Evolutionary conservation across 2,329 filamentous ascomycete species (phyloP), one percentile per base, ranked within the genome.

Genomic region (Peltaster fructicola): DNA sequence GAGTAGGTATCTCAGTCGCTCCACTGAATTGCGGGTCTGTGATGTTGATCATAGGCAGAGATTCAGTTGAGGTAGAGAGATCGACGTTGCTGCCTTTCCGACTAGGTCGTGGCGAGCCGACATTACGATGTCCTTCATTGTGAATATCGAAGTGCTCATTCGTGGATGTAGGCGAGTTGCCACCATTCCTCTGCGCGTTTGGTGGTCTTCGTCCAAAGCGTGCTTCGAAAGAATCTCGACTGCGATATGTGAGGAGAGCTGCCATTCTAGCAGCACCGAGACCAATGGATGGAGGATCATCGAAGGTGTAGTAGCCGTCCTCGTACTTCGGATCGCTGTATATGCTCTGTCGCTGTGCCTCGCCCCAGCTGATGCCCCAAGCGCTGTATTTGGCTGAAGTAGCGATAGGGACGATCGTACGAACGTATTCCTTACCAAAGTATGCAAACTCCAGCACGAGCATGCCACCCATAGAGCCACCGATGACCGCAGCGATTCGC

Each of bases 301-400:
- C 65, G 41, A 88, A 90, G 1, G 70, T 44, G 48, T 95, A 98
- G 54, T 93, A 95, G 21, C 88, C 88, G 44, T 95, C 84, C 33
- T 93, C 82, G 51, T 98, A 98, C 57, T 93, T 95, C 15, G 88
- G 88, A 48, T 98, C 88, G 18, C 81, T 84, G 54, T 95, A 98
- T 48, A 98, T 95, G 62, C 77, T 84, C 54, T 88, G 79, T 25
- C 80, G 65, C 50, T 90, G 80, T 3, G 79, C 79, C 48, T 88
- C 80, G 20, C 78, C 79, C 80, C 80, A 90, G 52, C 76, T 84
- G 43, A 88, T 90, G 13, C 80, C 75, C 80, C 80, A 90, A 4
- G 80, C 80, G 41, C 78, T 85, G 51, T 88, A 81, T 20, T 74
- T 63, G 38, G 76, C 79, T 6, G 79, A 85, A 5, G 80, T 88